These are phyloP conservation scores for Sisymbrium altissimum DNA, from an alignment of 345 rosid species.

Conservation along the genomic window DNA sequence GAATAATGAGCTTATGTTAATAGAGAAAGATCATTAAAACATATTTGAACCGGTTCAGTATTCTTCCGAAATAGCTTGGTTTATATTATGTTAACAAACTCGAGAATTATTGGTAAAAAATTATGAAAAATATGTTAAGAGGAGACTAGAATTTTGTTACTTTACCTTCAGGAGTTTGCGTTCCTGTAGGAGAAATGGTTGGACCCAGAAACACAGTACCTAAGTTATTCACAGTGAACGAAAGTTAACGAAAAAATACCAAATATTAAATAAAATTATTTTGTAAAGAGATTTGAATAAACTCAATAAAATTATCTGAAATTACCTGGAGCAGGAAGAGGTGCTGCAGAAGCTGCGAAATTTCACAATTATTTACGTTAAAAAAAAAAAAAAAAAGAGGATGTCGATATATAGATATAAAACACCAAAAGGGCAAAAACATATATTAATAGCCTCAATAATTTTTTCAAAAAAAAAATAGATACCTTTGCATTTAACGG, in stretches of 20 bases:
- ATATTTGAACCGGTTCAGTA: neutral
- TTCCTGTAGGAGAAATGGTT: conserved; percentile 36
- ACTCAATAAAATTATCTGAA: neutral
- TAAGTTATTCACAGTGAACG: neutral
- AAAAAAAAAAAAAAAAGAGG: neutral
- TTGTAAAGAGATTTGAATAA: neutral
- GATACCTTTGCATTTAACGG: conserved; percentile 75
- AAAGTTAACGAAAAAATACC: neutral
- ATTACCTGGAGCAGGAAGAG: conserved; percentile 83
- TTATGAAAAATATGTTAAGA: neutral
- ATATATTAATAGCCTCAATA: neutral
- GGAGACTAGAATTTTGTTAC: neutral
- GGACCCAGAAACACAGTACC: conserved; percentile 59
- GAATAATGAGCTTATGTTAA: neutral
- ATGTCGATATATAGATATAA: neutral
- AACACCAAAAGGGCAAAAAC: neutral
- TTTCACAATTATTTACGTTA: conserved; percentile 1
- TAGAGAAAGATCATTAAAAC: neutral
- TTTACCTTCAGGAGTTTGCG: conserved; percentile 36
- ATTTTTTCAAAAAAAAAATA: neutral
- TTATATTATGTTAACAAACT: too few species aligned
- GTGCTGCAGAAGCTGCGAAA: conserved; percentile 49
- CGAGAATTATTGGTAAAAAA: neutral
- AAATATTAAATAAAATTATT: neutral
- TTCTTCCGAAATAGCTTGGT: neutral